These are phyloP conservation scores for Yarrowia galli DNA, from an alignment of 1,139 yeast genomes.

Conservation along the genomic window DNA sequence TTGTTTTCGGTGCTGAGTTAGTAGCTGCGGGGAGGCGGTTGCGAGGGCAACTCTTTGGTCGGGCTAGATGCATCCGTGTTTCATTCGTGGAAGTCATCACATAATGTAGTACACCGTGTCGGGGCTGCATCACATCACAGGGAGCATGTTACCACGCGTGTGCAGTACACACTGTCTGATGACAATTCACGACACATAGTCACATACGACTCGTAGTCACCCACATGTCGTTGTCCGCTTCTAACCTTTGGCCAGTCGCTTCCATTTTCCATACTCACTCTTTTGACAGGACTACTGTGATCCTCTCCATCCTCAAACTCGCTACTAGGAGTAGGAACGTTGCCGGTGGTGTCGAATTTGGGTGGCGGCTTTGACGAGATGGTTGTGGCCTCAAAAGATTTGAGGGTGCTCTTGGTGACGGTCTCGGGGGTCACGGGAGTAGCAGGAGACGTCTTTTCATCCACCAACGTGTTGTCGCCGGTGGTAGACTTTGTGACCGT, in stretches of 20 bases:
- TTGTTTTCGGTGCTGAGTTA: conserved; percentile 29
- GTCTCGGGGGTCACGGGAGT: conserved; percentile 28
- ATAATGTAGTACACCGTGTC: too few relatives aligned
- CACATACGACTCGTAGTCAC: too few relatives aligned
- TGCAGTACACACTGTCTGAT: too few relatives aligned
- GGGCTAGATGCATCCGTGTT: too few relatives aligned
- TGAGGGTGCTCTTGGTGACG: conserved; percentile 20
- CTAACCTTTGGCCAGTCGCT: background rate
- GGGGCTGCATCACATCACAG: too few relatives aligned
- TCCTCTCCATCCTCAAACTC: conserved; percentile 30
- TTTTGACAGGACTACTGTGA: conserved; percentile 27
- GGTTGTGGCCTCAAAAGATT: conserved; percentile 21
- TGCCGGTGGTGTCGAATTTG: conserved; percentile 22
- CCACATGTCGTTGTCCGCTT: background rate
- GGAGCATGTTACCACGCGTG: too few relatives aligned
- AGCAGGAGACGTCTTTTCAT: background rate
- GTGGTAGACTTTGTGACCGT: background rate
- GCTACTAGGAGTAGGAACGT: conserved; percentile 34
- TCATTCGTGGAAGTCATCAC: too few relatives aligned
- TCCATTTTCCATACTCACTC: conserved; percentile 2
- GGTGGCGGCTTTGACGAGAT: conserved; percentile 30
- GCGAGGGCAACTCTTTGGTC: too few relatives aligned
- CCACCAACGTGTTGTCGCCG: background rate
- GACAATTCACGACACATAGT: too few relatives aligned
- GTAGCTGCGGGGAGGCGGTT: background rate